Percentiles rank a stretch among this genome's conserved stretches.
These are phyloP conservation scores for Styphnolobium japonicum DNA, from an alignment of 306 rosid genomes.

Conservation along the genomic window DNA sequence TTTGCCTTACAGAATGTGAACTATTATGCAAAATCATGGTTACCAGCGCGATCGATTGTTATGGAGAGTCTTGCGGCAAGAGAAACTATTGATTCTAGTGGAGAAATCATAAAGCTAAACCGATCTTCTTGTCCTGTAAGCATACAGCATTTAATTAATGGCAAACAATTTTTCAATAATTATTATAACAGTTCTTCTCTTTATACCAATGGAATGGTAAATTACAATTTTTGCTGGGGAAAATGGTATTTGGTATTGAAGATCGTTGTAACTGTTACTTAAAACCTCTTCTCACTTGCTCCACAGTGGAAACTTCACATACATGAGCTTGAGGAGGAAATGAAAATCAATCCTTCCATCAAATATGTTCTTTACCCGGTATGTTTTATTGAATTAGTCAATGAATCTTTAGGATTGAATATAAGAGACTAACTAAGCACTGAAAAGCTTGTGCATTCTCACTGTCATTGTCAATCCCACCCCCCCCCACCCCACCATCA, in stretches of 20 bases:
- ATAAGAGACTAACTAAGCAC: not conserved
- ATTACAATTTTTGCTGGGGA: not conserved
- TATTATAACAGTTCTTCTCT: not conserved
- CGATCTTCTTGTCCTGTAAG: slow-evolving; percentile 60
- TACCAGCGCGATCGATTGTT: slow-evolving; percentile 50
- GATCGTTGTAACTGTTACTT: not conserved
- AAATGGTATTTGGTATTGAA: slow-evolving; percentile 1
- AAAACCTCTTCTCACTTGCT: slow-evolving; percentile 11
- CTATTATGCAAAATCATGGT: slow-evolving; percentile 50
- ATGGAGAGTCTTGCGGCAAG: slow-evolving; percentile 53
- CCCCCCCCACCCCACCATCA: no score
- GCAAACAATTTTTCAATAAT: not conserved
- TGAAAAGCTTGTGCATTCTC: not conserved
- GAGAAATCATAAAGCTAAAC: slow-evolving; percentile 48
- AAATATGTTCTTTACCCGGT: slow-evolving; percentile 59
- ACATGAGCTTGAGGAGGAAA: slow-evolving; percentile 65
- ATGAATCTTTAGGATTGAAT: not conserved
- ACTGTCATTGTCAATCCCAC: not conserved
- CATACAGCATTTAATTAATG: not conserved
- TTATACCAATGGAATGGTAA: not conserved
- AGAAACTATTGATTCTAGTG: slow-evolving; percentile 45
- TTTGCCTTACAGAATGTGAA: slow-evolving; percentile 39
- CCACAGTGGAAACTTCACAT: slow-evolving; percentile 61
- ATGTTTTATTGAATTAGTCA: not conserved
- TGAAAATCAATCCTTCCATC: slow-evolving; percentile 52